Evolutionary conservation across 148 eudicot genomes (phyloP), one percentile per base, ranked within the genome.

Genomic region (Polygonum maritimum): DNA sequence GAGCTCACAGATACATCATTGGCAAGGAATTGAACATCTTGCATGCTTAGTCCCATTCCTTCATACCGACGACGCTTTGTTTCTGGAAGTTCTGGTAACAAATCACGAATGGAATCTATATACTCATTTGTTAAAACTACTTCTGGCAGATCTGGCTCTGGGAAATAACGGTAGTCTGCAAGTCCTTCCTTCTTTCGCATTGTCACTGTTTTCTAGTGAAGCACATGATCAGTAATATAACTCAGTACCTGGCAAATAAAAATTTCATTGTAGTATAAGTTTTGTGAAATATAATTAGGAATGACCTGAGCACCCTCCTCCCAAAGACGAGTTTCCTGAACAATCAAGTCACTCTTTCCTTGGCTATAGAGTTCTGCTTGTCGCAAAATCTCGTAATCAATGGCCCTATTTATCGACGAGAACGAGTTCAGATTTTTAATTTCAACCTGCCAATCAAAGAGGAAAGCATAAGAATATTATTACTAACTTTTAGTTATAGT

Each of bases 161-260:
- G 98, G 82, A 94, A 94, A 83, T 94, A 94, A 48, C 98, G 91
- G 79, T 94, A 94, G 79, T 94, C 98, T 63, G 98, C 48, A 78
- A 94, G 98, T 52, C 97, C 98, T 89, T 94, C 98, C 87, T 94
- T 94, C 84, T 94, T 94, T 84, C 98, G 88, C 98, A 94, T 94
- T 74, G 97, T 89, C 76, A 92, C 84, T 86, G 98, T 94, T 94
- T 92, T 92, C 98, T 92, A 81, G 74, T 75, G 54, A n/a, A 69
- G 41, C 11, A 84, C 18, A 75, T 76, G 38, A 38, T 75, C 44
- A 76, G 74, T 71, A 31, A 41, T 76, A 71, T 77, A 81, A 72
- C 85, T 82, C 76, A 86, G 63, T 58, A 63, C 55, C 70, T 35
- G 77, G 19, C 38, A 54, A 45, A 72, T 19, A 1, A 3, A 44